A percentile compares a stretch with the other conserved stretches of the same genome.
Evolutionary conservation across 148 eudicot genomes (phyloP).

Genomic region (Silene uniflora): DNA sequence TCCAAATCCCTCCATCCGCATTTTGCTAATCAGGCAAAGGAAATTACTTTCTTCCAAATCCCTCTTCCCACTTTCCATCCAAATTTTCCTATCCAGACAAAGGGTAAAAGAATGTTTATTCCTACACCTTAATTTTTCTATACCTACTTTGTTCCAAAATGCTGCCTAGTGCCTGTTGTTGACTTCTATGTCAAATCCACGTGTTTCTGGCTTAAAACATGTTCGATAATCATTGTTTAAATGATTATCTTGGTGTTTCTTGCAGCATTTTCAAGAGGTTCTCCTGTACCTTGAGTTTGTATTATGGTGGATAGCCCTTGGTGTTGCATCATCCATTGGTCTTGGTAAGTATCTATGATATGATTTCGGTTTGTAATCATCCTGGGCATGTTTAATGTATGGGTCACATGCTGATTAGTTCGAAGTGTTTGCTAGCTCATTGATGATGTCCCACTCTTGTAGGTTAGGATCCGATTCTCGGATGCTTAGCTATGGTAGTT

Average conservation of each 20-base stretch:
- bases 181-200: not conserved
- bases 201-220: not conserved
- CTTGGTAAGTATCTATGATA: constrained; percentile 58
- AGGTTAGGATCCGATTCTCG: not conserved
- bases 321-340: constrained; percentile 98
- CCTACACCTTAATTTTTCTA: not conserved
- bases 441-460: not conserved
- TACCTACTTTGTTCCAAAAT: not conserved
- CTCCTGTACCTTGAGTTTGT: constrained; percentile 61
- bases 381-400: not conserved
- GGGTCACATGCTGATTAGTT: not conserved
- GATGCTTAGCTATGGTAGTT: not conserved
- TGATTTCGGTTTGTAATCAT: not conserved
- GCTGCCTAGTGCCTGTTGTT: not conserved
- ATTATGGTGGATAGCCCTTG: constrained; percentile 96
- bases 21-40: too few species aligned
- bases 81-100: too few species aligned
- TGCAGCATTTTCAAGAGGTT: constrained; percentile 84
- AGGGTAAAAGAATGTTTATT: not conserved
- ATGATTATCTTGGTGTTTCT: constrained; percentile 20
- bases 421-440: not conserved
- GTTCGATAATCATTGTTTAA: not conserved
- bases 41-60: too few species aligned
- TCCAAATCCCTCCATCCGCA: too few species aligned
- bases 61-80: too few species aligned